Base-by-base conservation (phyloP, 2,329 filamentous ascomycete species). In the Cladophialophora carrionii region DNA sequence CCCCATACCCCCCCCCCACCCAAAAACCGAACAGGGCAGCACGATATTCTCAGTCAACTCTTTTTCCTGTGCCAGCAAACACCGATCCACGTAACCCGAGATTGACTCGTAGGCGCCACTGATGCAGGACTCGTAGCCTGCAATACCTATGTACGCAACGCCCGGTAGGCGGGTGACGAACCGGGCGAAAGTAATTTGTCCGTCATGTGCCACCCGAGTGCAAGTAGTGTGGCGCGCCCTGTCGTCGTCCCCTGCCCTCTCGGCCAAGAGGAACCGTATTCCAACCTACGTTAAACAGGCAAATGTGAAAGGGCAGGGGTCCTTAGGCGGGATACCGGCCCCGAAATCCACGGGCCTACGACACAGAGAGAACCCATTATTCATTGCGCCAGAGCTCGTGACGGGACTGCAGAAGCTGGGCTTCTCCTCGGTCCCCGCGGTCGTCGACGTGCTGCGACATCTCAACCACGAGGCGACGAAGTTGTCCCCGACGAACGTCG, bases 301-400 rank as follows among this genome's bases (percentile, higher is more conserved):
- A 2, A 54, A 31, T 6, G 22, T 29, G 8, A 49, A 24, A 29
- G 22, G 7, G 1, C 37, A 24, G 3, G 56, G 41, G 4, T 4
- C 41, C 12, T 12, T 12, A 24, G 24, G 29, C 24, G 22, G 31
- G 34, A 17, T 8, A 2, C 14, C 10, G 17, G 14, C 20, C 14
- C 17, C 34, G n/a, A 34, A 46, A 24, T 29, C 51, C 17, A 26
- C 24, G 17, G n/a, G 10, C 22, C 5, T 43, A n/a, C 37, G 17
- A 54, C 4, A 1, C 24, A 8, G 51, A 17, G 29, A 51, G 37
- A 52, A 32, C 7, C 41, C 46, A 48, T 57, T 63, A 29, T 66
- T 63, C 31, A 60, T 62, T 43, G 61, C 65, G 17, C 49, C 54
- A 32, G 58, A 64, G 9, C 55, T 67, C 31, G 61, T 49, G 34